Evolutionary conservation across 345 rosid species (phyloP).

Genomic region (Iberis pinnata): DNA sequence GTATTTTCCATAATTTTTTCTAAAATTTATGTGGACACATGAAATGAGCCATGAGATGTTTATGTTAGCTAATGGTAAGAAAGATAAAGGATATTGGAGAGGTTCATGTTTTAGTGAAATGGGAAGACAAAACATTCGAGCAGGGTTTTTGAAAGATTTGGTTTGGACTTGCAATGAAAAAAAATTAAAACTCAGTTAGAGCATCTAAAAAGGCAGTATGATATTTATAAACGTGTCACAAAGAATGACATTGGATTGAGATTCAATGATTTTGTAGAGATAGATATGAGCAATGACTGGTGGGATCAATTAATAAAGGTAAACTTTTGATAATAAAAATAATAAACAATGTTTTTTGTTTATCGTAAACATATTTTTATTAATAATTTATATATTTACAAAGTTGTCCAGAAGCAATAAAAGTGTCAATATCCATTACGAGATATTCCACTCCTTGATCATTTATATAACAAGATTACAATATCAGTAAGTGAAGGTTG

Average conservation of each 20-base stretch:
- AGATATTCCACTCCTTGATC: not conserved
- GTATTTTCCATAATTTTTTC: no score
- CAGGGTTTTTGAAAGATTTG: not conserved
- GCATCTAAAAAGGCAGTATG: no score
- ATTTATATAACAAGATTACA: not conserved
- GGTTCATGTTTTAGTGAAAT: not conserved
- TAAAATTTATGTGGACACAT: no score
- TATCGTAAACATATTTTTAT: no score
- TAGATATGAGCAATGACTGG: not conserved
- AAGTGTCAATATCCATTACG: not conserved
- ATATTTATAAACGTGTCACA: not conserved
- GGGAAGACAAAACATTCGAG: constrained; percentile 1
- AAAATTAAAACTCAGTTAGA: not conserved
- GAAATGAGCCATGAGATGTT: no score
- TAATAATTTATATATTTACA: no score
- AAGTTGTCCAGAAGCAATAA: not conserved
- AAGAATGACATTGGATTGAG: not conserved
- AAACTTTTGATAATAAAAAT: no score
- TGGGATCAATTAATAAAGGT: not conserved
- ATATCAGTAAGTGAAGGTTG: not conserved
- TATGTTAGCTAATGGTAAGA: not conserved
- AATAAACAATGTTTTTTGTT: no score
- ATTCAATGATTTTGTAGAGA: not conserved
- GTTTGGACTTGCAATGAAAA: not conserved
- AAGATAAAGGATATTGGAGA: not conserved